A percentile compares a stretch with the other conserved stretches of the same genome.
These are phyloP conservation scores for Verticillium longisporum DNA, from an alignment of 2,329 filamentous ascomycete genomes.

Conservation along the genomic window DNA sequence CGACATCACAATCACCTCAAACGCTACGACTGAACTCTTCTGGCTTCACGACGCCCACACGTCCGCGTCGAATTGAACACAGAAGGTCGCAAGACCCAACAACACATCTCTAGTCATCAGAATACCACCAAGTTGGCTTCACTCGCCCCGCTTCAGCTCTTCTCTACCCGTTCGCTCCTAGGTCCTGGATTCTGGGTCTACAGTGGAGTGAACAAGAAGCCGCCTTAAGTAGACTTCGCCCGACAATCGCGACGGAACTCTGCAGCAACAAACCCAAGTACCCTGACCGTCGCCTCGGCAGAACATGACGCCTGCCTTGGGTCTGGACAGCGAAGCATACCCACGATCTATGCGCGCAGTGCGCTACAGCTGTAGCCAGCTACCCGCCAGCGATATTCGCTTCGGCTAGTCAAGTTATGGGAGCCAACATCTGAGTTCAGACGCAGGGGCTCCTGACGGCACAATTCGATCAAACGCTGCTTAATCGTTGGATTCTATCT, in stretches of 20 bases:
- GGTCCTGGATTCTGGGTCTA: constrained; percentile 92
- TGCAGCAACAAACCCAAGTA: neutral
- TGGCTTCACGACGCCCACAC: neutral
- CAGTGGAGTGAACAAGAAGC: constrained; percentile 93
- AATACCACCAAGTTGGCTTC: constrained; percentile 88
- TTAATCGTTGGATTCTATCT: neutral
- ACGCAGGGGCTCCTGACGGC: neutral
- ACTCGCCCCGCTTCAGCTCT: constrained; percentile 63
- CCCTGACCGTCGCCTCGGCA: neutral
- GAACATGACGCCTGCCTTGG: neutral
- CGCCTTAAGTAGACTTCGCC: constrained; percentile 67
- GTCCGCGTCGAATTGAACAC: neutral
- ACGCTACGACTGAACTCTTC: neutral
- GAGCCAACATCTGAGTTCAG: neutral
- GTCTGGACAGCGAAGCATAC: neutral
- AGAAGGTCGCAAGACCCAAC: constrained; percentile 9
- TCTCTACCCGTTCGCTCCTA: constrained; percentile 80
- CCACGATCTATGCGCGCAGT: neutral
- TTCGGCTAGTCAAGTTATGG: constrained; percentile 2
- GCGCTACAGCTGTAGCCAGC: neutral
- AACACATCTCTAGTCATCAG: constrained; percentile 2
- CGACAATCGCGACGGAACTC: constrained; percentile 19
- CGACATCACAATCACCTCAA: neutral
- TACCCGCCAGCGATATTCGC: neutral
- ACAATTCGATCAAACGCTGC: neutral